Percentiles rank a stretch among this genome's conserved stretches.
phyloP scores from a whole-genome alignment of 495 filamentous ascomycete species.

The Penicillium herquei region DNA sequence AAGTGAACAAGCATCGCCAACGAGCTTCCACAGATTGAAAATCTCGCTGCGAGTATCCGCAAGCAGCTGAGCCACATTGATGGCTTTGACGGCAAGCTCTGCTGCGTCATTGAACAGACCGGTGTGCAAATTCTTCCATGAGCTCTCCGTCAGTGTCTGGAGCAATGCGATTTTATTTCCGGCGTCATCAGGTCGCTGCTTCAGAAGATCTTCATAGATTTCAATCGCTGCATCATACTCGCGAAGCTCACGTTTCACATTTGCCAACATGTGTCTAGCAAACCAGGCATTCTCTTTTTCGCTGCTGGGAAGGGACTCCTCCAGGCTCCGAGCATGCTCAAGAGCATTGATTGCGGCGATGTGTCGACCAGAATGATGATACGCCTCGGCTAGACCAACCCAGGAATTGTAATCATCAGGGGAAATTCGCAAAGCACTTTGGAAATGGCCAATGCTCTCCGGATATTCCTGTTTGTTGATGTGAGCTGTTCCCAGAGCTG shows the following conservation, averaged over 20 bases:
- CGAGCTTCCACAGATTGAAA: slow-evolving; percentile 93
- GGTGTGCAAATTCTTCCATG: slow-evolving; percentile 70
- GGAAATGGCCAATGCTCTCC: slow-evolving; percentile 86
- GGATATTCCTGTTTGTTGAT: slow-evolving; percentile 90
- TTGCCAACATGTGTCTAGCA: slow-evolving; percentile 93
- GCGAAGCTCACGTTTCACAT: slow-evolving; percentile 87
- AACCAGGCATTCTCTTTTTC: slow-evolving; percentile 79
- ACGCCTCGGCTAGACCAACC: slow-evolving; percentile 93
- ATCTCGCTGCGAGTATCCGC: slow-evolving; percentile 56
- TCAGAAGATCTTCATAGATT: slow-evolving; percentile 71
- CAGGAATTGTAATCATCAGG: slow-evolving; percentile 90
- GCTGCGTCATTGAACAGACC: slow-evolving; percentile 81
- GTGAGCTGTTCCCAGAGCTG: slow-evolving; percentile 94
- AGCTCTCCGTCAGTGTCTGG: slow-evolving; percentile 81
- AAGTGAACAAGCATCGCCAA: slow-evolving; percentile 84
- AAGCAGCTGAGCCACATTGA: slow-evolving; percentile 53
- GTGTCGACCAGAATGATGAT: slow-evolving; percentile 89
- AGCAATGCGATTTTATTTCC: slow-evolving; percentile 84
- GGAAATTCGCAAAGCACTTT: slow-evolving; percentile 79
- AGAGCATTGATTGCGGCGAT: slow-evolving; percentile 92
- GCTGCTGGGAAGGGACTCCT: slow-evolving; percentile 36
- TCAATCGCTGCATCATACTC: slow-evolving; percentile 79
- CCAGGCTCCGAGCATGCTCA: slow-evolving; percentile 70
- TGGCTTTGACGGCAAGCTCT: slow-evolving; percentile 60
- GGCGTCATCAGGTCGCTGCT: slow-evolving; percentile 65